phyloP scores from a whole-genome alignment of 2,329 filamentous ascomycete species.

The Chrysoporthe cubensis region DNA sequence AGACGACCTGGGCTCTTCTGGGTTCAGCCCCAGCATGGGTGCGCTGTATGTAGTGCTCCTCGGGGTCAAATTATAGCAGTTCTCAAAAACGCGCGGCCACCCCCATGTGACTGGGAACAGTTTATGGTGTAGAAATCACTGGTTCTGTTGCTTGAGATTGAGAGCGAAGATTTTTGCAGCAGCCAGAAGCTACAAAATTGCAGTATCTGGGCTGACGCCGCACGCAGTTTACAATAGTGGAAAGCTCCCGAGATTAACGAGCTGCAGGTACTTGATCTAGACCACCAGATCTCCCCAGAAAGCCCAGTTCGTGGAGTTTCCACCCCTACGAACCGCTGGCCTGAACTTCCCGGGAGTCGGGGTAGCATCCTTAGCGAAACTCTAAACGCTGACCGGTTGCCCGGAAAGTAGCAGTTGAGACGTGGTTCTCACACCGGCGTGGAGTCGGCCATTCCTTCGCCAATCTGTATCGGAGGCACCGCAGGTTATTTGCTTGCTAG shows the following conservation, averaged over 20 bases:
- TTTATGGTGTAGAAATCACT: no score
- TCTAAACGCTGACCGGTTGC: not conserved
- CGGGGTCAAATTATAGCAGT: not conserved
- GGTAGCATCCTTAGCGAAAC: slow-evolving; percentile 1
- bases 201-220: not conserved
- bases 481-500: not conserved
- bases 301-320: no score
- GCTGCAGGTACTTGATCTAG: not conserved
- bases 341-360: not conserved
- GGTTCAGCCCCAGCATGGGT: not conserved
- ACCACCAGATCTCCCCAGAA: not conserved
- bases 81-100: not conserved
- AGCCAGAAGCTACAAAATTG: not conserved
- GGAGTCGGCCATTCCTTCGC: not conserved
- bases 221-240: not conserved
- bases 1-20: not conserved
- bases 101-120: no score
- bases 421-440: slow-evolving; percentile 2
- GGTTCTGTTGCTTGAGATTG: not conserved
- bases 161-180: not conserved
- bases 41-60: not conserved
- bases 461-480: not conserved
- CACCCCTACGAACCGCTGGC: not conserved
- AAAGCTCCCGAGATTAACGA: not conserved
- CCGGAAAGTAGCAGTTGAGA: not conserved